Evolutionary conservation across 108 stramenopile species (phyloP), one percentile per base, ranked within the genome.

Genomic region (Nitzschia sp.): DNA sequence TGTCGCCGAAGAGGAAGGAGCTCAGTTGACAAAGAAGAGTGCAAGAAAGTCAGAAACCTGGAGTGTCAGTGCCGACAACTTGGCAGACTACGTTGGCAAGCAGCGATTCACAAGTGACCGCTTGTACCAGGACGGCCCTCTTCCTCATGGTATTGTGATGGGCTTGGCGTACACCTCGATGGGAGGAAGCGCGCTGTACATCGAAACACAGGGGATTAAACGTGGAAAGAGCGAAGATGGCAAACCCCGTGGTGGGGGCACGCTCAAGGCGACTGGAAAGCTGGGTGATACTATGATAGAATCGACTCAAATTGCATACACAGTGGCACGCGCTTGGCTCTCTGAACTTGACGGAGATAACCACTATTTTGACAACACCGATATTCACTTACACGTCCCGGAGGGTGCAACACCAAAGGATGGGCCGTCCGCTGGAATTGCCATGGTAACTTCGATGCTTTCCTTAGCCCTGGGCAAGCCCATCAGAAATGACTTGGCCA

Each of bases 321-420:
- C 97, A 8, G 92, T 96, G 8, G 96, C 97, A n/a, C 82, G 96
- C 34, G 79, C 88, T 41, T 62, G 89, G 26, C 67, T 97, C 25
- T 75, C 83, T 25, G 84, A 86, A 9, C 69, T 87, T 58, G 82
- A 88, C 25, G 82, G 79, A 19, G 21, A 57, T 10, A 91, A 88
- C 70, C 38, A 73, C 20, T 94, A 76, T 57, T 94, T 91, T 61
- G 93, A 97, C 59, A 80, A 73, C 42, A 80, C 69, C 19, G 92
- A 97, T 51, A 73, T 99, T 25, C 98, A 99, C 69, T 84, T 98
- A 87, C 98, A 99, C 73, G 97, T 99, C n/a, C 98, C 98, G 7
- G 98, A 99, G 76, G 98, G 97, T 17, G 96, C 97, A 8, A 98
- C 97, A 39, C 95, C 96, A 10, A 99, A 99, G 76, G 98, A 99